phyloP scores from a whole-genome alignment of 2,329 filamentous ascomycete genomes.

The Trichoderma sp. region DNA sequence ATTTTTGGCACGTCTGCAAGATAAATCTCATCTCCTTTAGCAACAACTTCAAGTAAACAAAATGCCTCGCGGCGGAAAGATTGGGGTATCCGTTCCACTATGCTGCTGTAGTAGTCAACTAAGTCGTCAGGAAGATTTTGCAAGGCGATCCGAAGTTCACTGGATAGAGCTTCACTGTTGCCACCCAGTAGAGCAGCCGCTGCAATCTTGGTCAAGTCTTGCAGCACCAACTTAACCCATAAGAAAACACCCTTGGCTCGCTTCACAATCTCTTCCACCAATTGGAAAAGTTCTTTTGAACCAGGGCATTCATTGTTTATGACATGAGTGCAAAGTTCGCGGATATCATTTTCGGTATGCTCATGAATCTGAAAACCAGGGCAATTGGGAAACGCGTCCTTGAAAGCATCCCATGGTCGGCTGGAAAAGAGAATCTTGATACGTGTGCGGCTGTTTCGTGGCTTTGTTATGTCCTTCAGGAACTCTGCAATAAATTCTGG shows the following conservation, averaged over 20 bases:
- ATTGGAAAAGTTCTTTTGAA: not conserved
- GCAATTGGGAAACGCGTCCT: not conserved
- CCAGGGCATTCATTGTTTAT: not conserved
- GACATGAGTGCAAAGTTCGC: not conserved
- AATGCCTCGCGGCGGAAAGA: not conserved
- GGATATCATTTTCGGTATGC: not conserved
- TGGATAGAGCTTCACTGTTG: not conserved
- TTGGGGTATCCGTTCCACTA: not conserved
- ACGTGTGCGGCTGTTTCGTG: not conserved
- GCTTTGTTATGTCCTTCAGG: not conserved
- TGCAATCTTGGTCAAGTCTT: not conserved
- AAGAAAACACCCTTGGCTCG: constrained; percentile 1
- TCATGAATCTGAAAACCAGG: constrained; percentile 7
- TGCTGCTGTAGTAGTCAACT: not conserved
- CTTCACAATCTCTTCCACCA: not conserved
- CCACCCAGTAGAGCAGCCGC: too few species aligned
- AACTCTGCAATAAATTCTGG: not conserved
- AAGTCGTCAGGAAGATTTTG: not conserved
- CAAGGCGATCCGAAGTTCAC: not conserved
- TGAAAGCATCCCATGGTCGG: not conserved
- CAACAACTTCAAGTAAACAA: constrained; percentile 8
- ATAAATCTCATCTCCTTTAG: not conserved
- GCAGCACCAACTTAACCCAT: constrained; percentile 9
- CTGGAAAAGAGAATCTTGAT: constrained; percentile 3
- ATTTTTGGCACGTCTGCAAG: not conserved